phyloP scores from a whole-genome alignment of 371 early-diverging fungal genomes.

The Mortierella sp. region DNA sequence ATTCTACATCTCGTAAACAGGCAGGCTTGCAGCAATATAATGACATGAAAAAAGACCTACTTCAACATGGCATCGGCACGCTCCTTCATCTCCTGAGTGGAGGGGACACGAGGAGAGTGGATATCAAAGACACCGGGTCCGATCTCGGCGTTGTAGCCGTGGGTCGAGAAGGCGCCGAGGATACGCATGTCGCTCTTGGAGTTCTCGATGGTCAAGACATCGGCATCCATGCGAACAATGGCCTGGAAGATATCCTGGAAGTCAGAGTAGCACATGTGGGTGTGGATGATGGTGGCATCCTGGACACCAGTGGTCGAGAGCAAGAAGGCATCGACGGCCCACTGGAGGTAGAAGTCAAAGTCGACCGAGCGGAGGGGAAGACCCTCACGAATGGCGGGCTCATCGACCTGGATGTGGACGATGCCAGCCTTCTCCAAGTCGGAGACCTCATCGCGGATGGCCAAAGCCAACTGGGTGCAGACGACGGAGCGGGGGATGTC shows the following conservation, averaged over 20 bases:
- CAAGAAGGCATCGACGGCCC: constrained; percentile 96
- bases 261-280: constrained; percentile 98
- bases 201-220: constrained; percentile 98
- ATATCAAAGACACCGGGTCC: constrained; percentile 98
- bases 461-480: constrained; percentile 93
- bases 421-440: constrained; percentile 96
- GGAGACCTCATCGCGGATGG: constrained; percentile 95
- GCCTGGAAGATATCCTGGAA: constrained; percentile 97
- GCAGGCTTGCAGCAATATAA: not conserved
- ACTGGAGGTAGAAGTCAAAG: constrained; percentile 92
- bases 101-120: constrained; percentile 96
- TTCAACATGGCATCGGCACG: constrained; percentile 80
- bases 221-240: constrained; percentile 92
- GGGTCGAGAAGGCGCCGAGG: constrained; percentile 85
- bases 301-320: constrained; percentile 90
- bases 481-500: constrained; percentile 91
- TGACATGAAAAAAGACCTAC: constrained; percentile 55
- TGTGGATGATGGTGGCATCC: constrained; percentile 95
- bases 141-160: constrained; percentile 90
- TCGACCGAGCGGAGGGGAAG: constrained; percentile 92
- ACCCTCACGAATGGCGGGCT: constrained; percentile 98
- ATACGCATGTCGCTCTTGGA: constrained; percentile 97
- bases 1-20: not conserved
- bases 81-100: constrained; percentile 87
- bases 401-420: constrained; percentile 96